These are phyloP conservation scores for Kodamaea lidongshanica DNA, from an alignment of 805 yeast genomes.

Conservation along the genomic window DNA sequence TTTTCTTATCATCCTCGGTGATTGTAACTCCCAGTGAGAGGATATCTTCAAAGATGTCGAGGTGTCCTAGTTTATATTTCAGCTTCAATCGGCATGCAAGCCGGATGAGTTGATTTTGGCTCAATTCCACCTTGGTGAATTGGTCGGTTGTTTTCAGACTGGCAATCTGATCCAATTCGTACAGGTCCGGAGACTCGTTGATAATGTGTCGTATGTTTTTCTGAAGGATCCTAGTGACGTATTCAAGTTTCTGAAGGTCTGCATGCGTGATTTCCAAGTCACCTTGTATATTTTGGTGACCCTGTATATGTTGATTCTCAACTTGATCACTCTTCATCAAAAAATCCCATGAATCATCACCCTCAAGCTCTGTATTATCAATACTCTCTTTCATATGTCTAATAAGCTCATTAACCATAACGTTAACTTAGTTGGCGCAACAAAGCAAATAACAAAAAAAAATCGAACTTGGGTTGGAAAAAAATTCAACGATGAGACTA, in stretches of 20 bases:
- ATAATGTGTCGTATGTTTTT: conserved; percentile 12
- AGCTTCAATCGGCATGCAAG: conserved; percentile 58
- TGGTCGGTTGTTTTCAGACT: conserved; percentile 29
- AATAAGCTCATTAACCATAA: too few species aligned
- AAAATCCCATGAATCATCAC: too few species aligned
- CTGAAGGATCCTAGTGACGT: conserved; percentile 28
- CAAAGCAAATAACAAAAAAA: too few species aligned
- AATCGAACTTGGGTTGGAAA: too few species aligned
- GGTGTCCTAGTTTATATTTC: conserved; percentile 41
- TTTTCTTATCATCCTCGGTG: conserved; percentile 11
- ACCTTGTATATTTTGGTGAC: too few species aligned
- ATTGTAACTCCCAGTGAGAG: conserved; percentile 32
- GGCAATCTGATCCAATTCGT: conserved; percentile 32
- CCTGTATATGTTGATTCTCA: too few species aligned
- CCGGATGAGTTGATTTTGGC: conserved; percentile 48
- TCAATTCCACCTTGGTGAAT: conserved; percentile 44
- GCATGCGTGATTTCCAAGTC: conserved; percentile 13
- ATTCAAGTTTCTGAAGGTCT: conserved; percentile 35
- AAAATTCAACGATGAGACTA: too few species aligned
- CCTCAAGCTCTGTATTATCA: too few species aligned
- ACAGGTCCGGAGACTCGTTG: conserved; percentile 50
- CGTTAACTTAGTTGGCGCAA: too few species aligned
- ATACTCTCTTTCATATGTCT: too few species aligned
- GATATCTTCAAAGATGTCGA: conserved; percentile 54
- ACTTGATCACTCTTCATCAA: too few species aligned